Percentiles rank a stretch among this genome's conserved stretches.
These are phyloP conservation scores for Aspergillus transmontanensis DNA, from an alignment of 2,329 filamentous ascomycete species.

Conservation along the genomic window DNA sequence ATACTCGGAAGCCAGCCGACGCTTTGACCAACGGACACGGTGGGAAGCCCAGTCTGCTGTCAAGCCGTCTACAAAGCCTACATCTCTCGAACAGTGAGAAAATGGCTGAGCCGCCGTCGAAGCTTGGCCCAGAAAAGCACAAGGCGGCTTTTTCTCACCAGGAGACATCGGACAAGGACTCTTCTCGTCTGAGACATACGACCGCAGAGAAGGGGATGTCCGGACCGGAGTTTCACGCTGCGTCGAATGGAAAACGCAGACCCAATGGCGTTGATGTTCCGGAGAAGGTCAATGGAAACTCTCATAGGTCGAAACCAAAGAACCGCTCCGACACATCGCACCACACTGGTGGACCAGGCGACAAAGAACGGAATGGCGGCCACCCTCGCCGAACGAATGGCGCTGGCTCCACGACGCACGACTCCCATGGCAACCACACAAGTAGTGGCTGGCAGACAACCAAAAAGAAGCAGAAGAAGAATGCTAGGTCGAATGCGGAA, in stretches of 20 bases:
- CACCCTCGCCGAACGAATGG: conserved; percentile 38
- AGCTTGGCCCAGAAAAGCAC: conserved; percentile 27
- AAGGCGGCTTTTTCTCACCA: conserved; percentile 22
- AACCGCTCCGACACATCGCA: conserved; percentile 33
- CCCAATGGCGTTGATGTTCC: conserved; percentile 32
- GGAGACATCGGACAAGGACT: conserved; percentile 32
- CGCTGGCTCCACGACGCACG: conserved; percentile 26
- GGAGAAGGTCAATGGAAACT: conserved; percentile 38
- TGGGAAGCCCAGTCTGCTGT: conserved; percentile 37
- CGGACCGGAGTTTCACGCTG: conserved; percentile 33
- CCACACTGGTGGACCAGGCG: conserved; percentile 20
- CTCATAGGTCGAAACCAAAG: conserved; percentile 39
- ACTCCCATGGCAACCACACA: conserved; percentile 23
- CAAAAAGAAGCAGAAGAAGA: conserved; percentile 47
- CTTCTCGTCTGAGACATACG: conserved; percentile 28
- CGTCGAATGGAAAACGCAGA: conserved; percentile 35
- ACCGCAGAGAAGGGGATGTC: conserved; percentile 31
- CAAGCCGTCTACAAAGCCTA: conserved; percentile 40
- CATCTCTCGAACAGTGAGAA: conserved; percentile 41
- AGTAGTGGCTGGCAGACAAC: conserved; percentile 47
- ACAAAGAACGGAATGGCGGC: conserved; percentile 36
- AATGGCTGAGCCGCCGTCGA: conserved; percentile 26
- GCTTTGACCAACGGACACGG: conserved; percentile 28
- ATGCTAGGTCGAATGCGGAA: conserved; percentile 38
- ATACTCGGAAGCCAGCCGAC: conserved; percentile 23